Evolutionary conservation across 176 grass and related monocot genomes (phyloP), one percentile per base, ranked within the genome.

Genomic region (Neostapfia colusana): DNA sequence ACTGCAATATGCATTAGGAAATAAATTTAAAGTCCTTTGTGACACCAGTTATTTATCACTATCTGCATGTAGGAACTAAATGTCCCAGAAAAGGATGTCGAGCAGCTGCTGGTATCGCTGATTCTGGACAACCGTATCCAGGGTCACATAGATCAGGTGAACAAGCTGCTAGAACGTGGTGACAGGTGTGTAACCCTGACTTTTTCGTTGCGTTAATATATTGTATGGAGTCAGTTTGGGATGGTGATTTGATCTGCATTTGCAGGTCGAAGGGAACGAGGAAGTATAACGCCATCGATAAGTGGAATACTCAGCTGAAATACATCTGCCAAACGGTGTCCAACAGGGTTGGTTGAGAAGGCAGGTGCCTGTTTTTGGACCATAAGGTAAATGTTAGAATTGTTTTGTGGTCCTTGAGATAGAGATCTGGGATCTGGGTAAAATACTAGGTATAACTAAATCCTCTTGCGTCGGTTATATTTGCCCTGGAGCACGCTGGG

Each of bases 101-200:
- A 99, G 77, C 95, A 99, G 79, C 89, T 99, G 18, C 77, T 99
- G 75, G 95, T 99, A 17, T 95, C 95, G 0, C 83, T 99, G 62
- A 99, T 99, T 73, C 85, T 99, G 68, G 95, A 99, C 72, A 99
- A 99, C 70, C 81, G 89, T 55, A 88, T 99, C 79, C 91, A 94
- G 71, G 95, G 95, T 43, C 95, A 99, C 82, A 99, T 99, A 17
- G 95, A 99, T 90, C 95, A 99, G 74, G 91, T 99, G 71, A 99
- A 99, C 87, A 99, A 86, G 74, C 82, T 99, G 41, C 83, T 99
- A 65, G 95, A 99, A 58, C 81, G 89, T 2, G 79, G 91, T 74
- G 91, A 99, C 83, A 95, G 95, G 95, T 95, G 62, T 21, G 66
- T 83, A 23, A 2, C 20, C 38, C 38, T 12, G 20, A 36, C 44